phyloP scores from a whole-genome alignment of 768 basidiomycete genomes.

The Glaciozyma martinii region DNA sequence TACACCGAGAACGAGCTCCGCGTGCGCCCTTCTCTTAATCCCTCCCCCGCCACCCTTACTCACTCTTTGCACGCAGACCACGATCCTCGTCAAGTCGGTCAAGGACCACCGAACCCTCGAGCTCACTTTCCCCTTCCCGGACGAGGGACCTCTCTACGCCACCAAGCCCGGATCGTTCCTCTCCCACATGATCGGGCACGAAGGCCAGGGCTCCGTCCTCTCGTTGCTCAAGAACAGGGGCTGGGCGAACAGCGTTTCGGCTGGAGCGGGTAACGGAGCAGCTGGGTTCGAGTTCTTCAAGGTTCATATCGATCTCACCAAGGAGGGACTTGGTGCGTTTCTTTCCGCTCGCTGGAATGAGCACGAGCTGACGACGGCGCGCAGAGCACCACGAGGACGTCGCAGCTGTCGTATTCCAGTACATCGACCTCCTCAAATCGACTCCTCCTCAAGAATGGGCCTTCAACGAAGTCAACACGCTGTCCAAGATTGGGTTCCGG shows the following conservation, averaged over 20 bases:
- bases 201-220: conserved; percentile 63
- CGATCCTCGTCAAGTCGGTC: conserved; percentile 42
- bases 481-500: conserved; percentile 67
- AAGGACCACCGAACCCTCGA: conserved; percentile 42
- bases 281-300: conserved; percentile 80
- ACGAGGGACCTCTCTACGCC: conserved; percentile 43
- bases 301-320: conserved; percentile 67
- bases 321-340: conserved; percentile 70
- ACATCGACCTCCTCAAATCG: conserved; percentile 45
- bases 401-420: conserved; percentile 64
- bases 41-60: not conserved
- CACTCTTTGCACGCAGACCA: conserved; percentile 26
- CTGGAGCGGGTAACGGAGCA: conserved; percentile 59
- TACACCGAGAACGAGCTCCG: conserved; percentile 30
- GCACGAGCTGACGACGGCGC: not conserved
- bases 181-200: conserved; percentile 64
- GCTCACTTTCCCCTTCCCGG: conserved; percentile 43
- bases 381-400: conserved; percentile 68
- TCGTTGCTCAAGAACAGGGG: conserved; percentile 64
- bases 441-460: conserved; percentile 47
- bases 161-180: conserved; percentile 69
- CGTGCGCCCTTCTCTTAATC: not conserved
- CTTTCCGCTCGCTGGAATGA: not conserved
- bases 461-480: conserved; percentile 63
- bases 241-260: conserved; percentile 46